Conservation (phyloP, 1,284 basidiomycete species). For the Fomitopsis pinicola region DNA sequence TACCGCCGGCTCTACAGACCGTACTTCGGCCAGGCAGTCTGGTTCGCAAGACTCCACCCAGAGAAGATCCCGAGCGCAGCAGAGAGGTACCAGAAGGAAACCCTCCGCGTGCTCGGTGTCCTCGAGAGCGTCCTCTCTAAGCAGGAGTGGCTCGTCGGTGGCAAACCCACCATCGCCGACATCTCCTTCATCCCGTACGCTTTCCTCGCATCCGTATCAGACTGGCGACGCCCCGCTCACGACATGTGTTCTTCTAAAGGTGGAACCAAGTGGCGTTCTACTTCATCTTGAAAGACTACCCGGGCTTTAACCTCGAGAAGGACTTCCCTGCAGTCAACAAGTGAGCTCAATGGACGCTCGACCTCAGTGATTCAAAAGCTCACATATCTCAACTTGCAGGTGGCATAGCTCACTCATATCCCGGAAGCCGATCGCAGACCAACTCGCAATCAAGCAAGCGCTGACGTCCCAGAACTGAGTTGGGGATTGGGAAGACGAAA, state of each 20-base stretch:
- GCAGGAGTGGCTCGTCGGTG: constrained; percentile 9
- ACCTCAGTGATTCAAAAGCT: not conserved
- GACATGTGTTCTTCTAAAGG: not conserved
- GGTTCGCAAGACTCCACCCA: constrained; percentile 23
- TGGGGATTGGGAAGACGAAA: too few species aligned
- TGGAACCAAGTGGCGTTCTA: constrained; percentile 14
- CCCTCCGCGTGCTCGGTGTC: constrained; percentile 27
- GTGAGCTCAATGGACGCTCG: not conserved
- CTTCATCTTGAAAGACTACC: constrained; percentile 8
- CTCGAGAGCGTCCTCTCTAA: constrained; percentile 25
- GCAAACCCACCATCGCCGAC: constrained; percentile 21
- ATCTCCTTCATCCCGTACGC: constrained; percentile 16
- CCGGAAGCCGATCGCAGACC: not conserved
- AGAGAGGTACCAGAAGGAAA: constrained; percentile 31
- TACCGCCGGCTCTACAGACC: not conserved
- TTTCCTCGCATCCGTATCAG: too few species aligned
- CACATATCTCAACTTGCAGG: not conserved
- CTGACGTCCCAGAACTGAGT: too few species aligned
- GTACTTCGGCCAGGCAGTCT: constrained; percentile 18
- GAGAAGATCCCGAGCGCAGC: constrained; percentile 24
- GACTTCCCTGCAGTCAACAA: constrained; percentile 12
- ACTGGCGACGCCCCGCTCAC: too few species aligned
- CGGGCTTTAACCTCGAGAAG: constrained; percentile 9
- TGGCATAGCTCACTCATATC: constrained; percentile 1
- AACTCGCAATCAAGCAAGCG: not conserved